Percentiles rank a stretch among this genome's conserved stretches.
These are phyloP conservation scores for Moniliophthora roreri DNA, from an alignment of 1,284 basidiomycete species.

Conservation along the genomic window DNA sequence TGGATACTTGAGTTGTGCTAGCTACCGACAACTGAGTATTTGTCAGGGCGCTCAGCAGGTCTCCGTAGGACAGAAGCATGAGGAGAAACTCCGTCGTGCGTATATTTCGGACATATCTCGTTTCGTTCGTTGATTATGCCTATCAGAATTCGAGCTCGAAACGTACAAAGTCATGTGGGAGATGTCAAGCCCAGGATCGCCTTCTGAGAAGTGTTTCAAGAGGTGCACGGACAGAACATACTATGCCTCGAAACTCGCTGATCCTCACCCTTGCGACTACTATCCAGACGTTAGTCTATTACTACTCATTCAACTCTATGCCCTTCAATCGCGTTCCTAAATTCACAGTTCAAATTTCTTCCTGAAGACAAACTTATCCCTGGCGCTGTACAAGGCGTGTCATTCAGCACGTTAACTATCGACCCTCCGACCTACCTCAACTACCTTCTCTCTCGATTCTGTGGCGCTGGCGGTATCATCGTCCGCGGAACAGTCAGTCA, in stretches of 20 bases:
- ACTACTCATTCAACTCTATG: background rate
- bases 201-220: slow-evolving; percentile 58
- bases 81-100: slow-evolving; percentile 54
- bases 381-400: slow-evolving; percentile 48
- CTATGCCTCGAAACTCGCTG: slow-evolving; percentile 41
- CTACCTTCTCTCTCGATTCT: slow-evolving; percentile 66
- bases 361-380: slow-evolving; percentile 32
- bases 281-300: slow-evolving; percentile 59
- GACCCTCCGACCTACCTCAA: slow-evolving; percentile 68
- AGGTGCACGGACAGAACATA: slow-evolving; percentile 63
- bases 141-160: slow-evolving; percentile 63
- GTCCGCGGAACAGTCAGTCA: slow-evolving; percentile 62
- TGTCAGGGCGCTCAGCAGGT: slow-evolving; percentile 67
- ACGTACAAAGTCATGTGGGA: slow-evolving; percentile 75
- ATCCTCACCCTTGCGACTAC: slow-evolving; percentile 46
- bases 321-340: background rate
- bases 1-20: slow-evolving; percentile 9
- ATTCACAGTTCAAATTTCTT: slow-evolving; percentile 50
- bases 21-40: background rate
- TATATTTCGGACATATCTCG: slow-evolving; percentile 3
- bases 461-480: slow-evolving; percentile 56
- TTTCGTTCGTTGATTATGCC: background rate
- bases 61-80: slow-evolving; percentile 38
- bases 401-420: slow-evolving; percentile 68
- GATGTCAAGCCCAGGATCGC: slow-evolving; percentile 55